A percentile compares a stretch with the other conserved stretches of the same genome.
Evolutionary conservation across 2,329 filamentous ascomycete genomes (phyloP).

Genomic region (Aspergillus carbonarius): DNA sequence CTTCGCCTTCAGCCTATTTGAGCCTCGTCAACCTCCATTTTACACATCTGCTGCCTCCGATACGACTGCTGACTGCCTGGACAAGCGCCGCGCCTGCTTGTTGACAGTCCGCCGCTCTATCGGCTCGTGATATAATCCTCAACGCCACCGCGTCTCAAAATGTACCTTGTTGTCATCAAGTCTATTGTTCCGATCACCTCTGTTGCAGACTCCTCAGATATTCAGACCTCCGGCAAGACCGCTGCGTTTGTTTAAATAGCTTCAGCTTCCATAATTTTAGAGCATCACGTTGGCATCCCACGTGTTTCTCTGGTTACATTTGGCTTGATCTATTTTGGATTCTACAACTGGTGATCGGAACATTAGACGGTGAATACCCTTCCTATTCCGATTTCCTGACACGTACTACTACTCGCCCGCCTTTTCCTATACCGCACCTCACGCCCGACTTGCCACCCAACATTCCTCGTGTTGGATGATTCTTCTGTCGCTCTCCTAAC

Average conservation of each 20-base stretch:
- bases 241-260: slow-evolving; percentile 27
- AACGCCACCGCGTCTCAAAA: slow-evolving; percentile 32
- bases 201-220: slow-evolving; percentile 36
- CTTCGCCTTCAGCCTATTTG: slow-evolving; percentile 18
- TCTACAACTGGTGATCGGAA: slow-evolving; percentile 29
- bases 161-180: slow-evolving; percentile 38
- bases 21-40: slow-evolving; percentile 11
- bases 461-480: neutral
- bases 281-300: slow-evolving; percentile 20
- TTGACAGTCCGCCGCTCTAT: slow-evolving; percentile 30
- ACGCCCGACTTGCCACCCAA: slow-evolving; percentile 5
- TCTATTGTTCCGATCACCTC: slow-evolving; percentile 38
- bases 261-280: slow-evolving; percentile 13
- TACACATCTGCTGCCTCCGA: slow-evolving; percentile 13
- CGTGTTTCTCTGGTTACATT: slow-evolving; percentile 17
- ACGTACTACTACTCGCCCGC: slow-evolving; percentile 6
- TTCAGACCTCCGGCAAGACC: slow-evolving; percentile 28
- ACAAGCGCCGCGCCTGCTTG: slow-evolving; percentile 36
- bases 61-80: slow-evolving; percentile 30
- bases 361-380: slow-evolving; percentile 19
- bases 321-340: slow-evolving; percentile 24
- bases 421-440: neutral
- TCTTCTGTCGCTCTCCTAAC: slow-evolving; percentile 4
- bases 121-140: slow-evolving; percentile 27
- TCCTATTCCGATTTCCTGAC: slow-evolving; percentile 9